Base-by-base conservation (phyloP, 495 filamentous ascomycete species). In the Peziza echinospora region DNA sequence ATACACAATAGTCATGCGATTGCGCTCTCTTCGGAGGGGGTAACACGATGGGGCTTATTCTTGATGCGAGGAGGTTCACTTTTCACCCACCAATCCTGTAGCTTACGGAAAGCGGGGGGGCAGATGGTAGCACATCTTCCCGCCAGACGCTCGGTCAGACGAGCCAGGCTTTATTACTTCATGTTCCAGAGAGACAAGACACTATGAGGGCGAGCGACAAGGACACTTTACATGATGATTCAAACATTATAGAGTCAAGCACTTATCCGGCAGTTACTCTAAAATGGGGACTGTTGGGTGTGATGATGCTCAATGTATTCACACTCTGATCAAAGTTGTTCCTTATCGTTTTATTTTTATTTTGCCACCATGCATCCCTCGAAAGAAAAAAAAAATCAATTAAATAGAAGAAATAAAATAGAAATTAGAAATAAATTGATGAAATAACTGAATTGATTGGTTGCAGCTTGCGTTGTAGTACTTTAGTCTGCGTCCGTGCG, bases 21-120 rank as follows among this genome's bases (percentile, higher is more conserved):
- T 93, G 83, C 82, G 71, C 62, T 59, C 57, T 49, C 63, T 61
- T 54, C 49, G 52, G 55, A 17, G 59, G 61, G 60, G 74, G 82
- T 91, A 86, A 94, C 89, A 92, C 84, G 84, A 97, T 93, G 89
- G 89, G 89, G 89, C 89, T 93, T 84, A 97, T 93, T 94, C 84
- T 93, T 82, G 89, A 82, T 76, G 80, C 84, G 85, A 93, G 86
- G 81, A 81, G 65, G 56, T 64, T 63, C 59, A 59, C 54, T 51
- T 46, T 53, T 63, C 56, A 56, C 19, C 19, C 19, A 13, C 3
- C 3, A 57, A 46, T 30, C 40, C 55, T 47, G 34, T 51, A 16
- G 24, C 59, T 65, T 62, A 47, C n/a, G 45, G 26, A 13, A 47
- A 47, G 13, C n/a, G 30, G 13, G 30, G 30, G 30, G 19, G 30